A percentile compares a stretch with the other conserved stretches of the same genome.
Evolutionary conservation across 192 early-diverging fungal species (phyloP).

Genomic region (Allomyces arbusculus): DNA sequence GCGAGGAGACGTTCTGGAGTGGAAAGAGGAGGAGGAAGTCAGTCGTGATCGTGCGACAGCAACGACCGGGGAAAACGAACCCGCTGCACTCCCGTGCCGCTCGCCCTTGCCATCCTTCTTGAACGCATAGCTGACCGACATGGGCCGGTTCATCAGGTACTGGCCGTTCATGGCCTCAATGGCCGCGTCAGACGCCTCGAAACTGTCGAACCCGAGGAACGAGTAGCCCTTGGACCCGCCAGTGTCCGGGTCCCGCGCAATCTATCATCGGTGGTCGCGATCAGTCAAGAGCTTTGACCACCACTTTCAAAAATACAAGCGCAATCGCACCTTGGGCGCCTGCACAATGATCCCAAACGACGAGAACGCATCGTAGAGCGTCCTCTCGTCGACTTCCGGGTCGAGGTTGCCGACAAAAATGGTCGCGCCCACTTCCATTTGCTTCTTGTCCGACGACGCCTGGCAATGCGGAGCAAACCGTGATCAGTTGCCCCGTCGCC

Average conservation of each 20-base stretch:
- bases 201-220: constrained; percentile 78
- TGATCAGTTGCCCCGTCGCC: not conserved
- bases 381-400: constrained; percentile 70
- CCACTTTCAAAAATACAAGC: not conserved
- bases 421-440: constrained; percentile 83
- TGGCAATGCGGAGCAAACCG: not conserved
- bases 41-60: not conserved
- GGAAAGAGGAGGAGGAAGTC: not conserved
- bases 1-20: constrained; percentile 70
- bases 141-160: constrained; percentile 81
- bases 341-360: constrained; percentile 83
- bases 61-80: constrained; percentile 10
- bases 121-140: constrained; percentile 78
- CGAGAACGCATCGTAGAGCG: constrained; percentile 83
- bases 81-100: constrained; percentile 80
- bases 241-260: constrained; percentile 65
- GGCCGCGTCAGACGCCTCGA: constrained; percentile 88
- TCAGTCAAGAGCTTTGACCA: constrained; percentile 5
- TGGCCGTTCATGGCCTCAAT: constrained; percentile 97
- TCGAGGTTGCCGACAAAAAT: constrained; percentile 94
- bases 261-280: constrained; percentile 9
- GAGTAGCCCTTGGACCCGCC: constrained; percentile 83
- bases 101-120: constrained; percentile 99
- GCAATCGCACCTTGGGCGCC: constrained; percentile 39
- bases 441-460: constrained; percentile 61